These are phyloP conservation scores for Microglena sp. DNA, from an alignment of 139 green algal species.

Conservation along the genomic window DNA sequence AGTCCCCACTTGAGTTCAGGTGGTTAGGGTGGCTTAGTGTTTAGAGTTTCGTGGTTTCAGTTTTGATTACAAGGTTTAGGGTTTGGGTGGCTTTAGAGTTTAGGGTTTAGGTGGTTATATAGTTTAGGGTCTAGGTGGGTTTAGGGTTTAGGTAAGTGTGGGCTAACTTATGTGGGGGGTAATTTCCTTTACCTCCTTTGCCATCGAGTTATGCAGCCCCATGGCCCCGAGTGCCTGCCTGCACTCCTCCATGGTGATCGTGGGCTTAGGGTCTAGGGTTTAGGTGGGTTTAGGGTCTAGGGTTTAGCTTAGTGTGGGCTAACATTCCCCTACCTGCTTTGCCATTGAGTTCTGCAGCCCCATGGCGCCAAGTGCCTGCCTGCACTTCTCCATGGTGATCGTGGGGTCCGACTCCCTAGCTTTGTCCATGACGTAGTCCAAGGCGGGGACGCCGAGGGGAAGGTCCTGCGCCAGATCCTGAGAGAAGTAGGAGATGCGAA, in stretches of 20 bases:
- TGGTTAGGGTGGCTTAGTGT: too few species aligned
- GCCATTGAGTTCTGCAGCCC: constrained; percentile 51
- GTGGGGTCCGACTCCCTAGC: constrained; percentile 37
- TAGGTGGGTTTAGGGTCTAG: background rate
- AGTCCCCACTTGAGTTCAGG: too few species aligned
- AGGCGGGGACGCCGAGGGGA: constrained; percentile 32
- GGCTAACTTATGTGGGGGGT: background rate
- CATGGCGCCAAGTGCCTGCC: constrained; percentile 51
- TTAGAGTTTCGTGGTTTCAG: too few species aligned
- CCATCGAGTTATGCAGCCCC: constrained; percentile 44
- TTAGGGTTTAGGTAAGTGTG: too few species aligned
- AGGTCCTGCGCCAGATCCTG: constrained; percentile 74
- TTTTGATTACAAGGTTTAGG: too few species aligned
- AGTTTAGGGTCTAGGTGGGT: too few species aligned
- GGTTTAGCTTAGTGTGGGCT: background rate
- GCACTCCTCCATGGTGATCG: constrained; percentile 40
- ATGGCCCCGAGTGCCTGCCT: constrained; percentile 47
- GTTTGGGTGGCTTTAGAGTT: too few species aligned
- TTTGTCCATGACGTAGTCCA: constrained; percentile 44
- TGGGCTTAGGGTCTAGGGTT: background rate
- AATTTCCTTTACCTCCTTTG: constrained; percentile 7
- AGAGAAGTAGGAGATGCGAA: constrained; percentile 49
- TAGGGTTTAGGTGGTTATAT: too few species aligned
- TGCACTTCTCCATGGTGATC: constrained; percentile 43
- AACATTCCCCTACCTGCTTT: constrained; percentile 24